phyloP scores from a whole-genome alignment of 2,329 filamentous ascomycete genomes.

The Ophiognomonia clavigignenti-juglandacearum region DNA sequence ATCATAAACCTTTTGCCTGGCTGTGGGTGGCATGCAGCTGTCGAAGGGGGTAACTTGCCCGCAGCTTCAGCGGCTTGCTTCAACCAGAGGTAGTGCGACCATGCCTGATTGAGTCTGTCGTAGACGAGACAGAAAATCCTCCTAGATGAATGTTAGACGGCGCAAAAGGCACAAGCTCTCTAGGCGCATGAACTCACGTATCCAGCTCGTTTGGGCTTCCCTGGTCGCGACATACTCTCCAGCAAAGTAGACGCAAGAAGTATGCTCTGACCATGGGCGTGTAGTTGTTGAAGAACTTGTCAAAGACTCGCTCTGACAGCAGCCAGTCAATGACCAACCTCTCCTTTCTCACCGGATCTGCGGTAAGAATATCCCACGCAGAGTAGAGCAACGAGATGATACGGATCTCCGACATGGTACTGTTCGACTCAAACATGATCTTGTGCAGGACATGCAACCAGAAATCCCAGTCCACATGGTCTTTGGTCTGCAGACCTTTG shows the following conservation, averaged over 20 bases:
- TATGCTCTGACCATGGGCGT: conserved; percentile 93
- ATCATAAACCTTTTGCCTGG: conserved; percentile 85
- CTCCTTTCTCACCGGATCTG: conserved; percentile 62
- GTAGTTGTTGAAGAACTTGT: conserved; percentile 86
- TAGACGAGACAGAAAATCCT: conserved; percentile 65
- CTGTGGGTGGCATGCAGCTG: conserved; percentile 77
- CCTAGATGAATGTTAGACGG: conserved; percentile 36
- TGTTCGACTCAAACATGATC: conserved; percentile 71
- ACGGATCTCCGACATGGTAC: conserved; percentile 85
- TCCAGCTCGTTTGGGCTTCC: conserved; percentile 62
- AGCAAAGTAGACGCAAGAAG: conserved; percentile 85
- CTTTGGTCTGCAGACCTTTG: conserved; percentile 4
- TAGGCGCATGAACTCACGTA: conserved; percentile 48
- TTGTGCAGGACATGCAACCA: conserved; percentile 77
- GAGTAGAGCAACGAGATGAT: conserved; percentile 77
- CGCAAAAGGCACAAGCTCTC: background rate
- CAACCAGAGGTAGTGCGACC: conserved; percentile 75
- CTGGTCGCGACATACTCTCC: conserved; percentile 76
- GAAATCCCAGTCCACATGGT: conserved; percentile 72
- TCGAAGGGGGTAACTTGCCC: conserved; percentile 59
- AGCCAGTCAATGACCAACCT: conserved; percentile 71
- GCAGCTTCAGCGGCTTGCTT: conserved; percentile 59
- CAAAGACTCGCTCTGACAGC: conserved; percentile 69
- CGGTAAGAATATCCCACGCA: conserved; percentile 69
- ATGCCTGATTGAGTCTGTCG: conserved; percentile 64